phyloP scores from a whole-genome alignment of 257 asterid species.

The Nicotiana sylvestris region DNA sequence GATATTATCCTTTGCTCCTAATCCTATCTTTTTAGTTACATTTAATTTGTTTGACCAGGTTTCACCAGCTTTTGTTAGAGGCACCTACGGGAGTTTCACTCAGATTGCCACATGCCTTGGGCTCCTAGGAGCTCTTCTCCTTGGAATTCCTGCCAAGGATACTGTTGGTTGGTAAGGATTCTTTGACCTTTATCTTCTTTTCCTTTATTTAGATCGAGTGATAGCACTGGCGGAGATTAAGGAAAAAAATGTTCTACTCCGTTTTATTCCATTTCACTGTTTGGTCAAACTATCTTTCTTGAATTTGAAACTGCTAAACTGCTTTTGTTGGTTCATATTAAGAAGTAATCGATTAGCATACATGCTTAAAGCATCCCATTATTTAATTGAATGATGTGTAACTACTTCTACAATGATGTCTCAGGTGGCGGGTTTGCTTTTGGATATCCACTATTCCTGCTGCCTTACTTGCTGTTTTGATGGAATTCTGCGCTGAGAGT shows the following conservation, averaged over 20 bases:
- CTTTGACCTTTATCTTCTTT: background rate
- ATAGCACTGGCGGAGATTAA: background rate
- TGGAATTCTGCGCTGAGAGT: conserved; percentile 82
- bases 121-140: conserved; percentile 58
- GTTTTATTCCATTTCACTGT: background rate
- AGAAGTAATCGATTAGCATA: background rate
- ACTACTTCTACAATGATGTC: conserved; percentile 14
- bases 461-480: conserved; percentile 61
- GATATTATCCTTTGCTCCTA: conserved; percentile 8
- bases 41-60: conserved; percentile 50
- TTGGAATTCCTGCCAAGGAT: conserved; percentile 81
- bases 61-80: conserved; percentile 88
- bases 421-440: conserved; percentile 97
- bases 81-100: conserved; percentile 85
- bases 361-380: background rate
- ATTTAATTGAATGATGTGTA: background rate
- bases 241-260: background rate
- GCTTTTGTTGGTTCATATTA: background rate
- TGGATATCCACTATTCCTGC: conserved; percentile 91
- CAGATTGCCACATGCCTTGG: conserved; percentile 95
- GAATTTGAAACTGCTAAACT: background rate
- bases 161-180: conserved; percentile 65
- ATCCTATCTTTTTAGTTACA: conserved; percentile 11
- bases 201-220: background rate
- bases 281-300: background rate